Evolutionary conservation across 192 early-diverging fungal genomes (phyloP).

Genomic region (Coemansia sp.): DNA sequence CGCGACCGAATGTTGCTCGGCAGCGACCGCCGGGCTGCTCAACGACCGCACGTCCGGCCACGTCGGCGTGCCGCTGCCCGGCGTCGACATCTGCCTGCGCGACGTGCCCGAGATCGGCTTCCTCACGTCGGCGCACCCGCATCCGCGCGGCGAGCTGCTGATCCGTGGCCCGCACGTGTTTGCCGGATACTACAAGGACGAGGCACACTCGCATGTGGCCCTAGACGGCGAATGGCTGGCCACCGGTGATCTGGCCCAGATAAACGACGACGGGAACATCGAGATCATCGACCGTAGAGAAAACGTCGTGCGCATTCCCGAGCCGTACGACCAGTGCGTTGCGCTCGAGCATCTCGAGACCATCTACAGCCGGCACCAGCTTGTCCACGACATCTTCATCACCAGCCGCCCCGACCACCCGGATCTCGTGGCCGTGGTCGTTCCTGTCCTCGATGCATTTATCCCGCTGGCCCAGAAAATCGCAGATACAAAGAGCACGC

Average conservation of each 20-base stretch:
- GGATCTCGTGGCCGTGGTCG: slow-evolving; percentile 80
- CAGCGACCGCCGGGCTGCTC: slow-evolving; percentile 28
- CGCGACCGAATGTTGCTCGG: slow-evolving; percentile 30
- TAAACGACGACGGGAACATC: slow-evolving; percentile 68
- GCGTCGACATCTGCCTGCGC: slow-evolving; percentile 76
- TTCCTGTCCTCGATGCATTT: slow-evolving; percentile 69
- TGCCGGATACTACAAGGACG: slow-evolving; percentile 77
- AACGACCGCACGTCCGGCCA: slow-evolving; percentile 54
- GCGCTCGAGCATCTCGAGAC: slow-evolving; percentile 87
- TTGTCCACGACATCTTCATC: slow-evolving; percentile 87
- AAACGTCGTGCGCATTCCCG: slow-evolving; percentile 72
- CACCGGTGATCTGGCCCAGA: slow-evolving; percentile 83
- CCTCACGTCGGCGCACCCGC: slow-evolving; percentile 65
- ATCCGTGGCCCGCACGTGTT: slow-evolving; percentile 71
- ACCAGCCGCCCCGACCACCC: slow-evolving; percentile 82
- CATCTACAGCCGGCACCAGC: slow-evolving; percentile 63
- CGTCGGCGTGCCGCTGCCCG: slow-evolving; percentile 73
- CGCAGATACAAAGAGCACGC: slow-evolving; percentile 13
- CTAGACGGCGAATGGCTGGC: slow-evolving; percentile 76
- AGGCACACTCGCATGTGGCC: slow-evolving; percentile 73
- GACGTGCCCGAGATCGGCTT: slow-evolving; percentile 89
- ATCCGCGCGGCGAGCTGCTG: slow-evolving; percentile 86
- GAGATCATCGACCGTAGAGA: slow-evolving; percentile 79
- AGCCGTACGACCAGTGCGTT: slow-evolving; percentile 77
- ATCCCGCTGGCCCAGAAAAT: slow-evolving; percentile 57